A percentile compares a stretch with the other conserved stretches of the same genome.
phyloP scores from a whole-genome alignment of 306 rosid genomes.

The Ormosia semicastrata region DNA sequence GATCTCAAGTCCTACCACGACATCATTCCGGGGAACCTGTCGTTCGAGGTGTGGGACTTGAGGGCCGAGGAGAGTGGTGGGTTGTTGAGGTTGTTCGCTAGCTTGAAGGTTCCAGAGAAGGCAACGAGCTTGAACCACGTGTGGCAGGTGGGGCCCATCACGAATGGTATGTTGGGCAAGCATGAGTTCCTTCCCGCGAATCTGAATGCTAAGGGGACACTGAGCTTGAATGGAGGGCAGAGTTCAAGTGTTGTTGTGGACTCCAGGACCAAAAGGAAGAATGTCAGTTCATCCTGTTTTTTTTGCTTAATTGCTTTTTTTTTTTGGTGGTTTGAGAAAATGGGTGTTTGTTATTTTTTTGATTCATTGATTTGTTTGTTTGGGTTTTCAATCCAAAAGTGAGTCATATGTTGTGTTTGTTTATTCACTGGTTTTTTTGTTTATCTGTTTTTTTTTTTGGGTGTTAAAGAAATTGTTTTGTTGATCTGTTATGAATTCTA shows the following conservation, averaged over 20 bases:
- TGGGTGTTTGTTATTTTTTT: background rate
- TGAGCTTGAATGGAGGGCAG: constrained; percentile 37
- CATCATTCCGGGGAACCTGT: constrained; percentile 35
- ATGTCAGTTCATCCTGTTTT: constrained; percentile 45
- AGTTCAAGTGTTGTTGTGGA: constrained; percentile 19
- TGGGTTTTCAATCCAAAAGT: background rate
- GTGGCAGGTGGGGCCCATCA: constrained; percentile 54
- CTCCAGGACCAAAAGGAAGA: constrained; percentile 39
- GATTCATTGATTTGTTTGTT: background rate
- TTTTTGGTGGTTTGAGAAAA: background rate
- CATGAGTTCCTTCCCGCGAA: constrained; percentile 34
- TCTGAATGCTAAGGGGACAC: constrained; percentile 43
- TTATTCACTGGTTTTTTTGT: background rate
- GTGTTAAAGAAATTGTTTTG: background rate
- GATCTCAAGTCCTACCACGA: constrained; percentile 18
- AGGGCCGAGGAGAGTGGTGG: constrained; percentile 28
- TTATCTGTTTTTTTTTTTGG: background rate
- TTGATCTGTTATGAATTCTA: background rate
- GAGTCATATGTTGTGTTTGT: background rate
- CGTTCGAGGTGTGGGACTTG: constrained; percentile 51
- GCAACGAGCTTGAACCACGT: constrained; percentile 38
- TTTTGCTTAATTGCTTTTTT: background rate
- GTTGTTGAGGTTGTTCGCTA: constrained; percentile 25
- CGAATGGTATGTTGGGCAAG: background rate
- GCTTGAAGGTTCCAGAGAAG: constrained; percentile 26